Evolutionary conservation across 371 early-diverging fungal species (phyloP).

Genomic region (Mortierella sp.): DNA sequence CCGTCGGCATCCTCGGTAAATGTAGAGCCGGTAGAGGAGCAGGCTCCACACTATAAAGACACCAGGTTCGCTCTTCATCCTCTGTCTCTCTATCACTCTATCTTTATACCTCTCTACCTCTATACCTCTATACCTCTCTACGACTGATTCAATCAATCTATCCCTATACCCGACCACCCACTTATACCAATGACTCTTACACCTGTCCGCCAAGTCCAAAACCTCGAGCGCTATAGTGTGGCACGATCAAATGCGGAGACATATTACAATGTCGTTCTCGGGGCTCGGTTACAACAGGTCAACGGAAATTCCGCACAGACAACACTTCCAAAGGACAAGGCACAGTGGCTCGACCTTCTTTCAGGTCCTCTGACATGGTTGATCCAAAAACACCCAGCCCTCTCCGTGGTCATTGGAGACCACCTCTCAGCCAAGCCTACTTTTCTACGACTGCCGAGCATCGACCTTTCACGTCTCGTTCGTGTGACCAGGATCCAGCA

Average conservation of each 20-base stretch:
- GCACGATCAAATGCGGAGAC: constrained; percentile 23
- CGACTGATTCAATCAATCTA: neutral
- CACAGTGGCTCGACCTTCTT: constrained; percentile 34
- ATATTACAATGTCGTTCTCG: constrained; percentile 36
- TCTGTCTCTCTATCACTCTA: too few relatives aligned
- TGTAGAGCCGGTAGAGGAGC: too few relatives aligned
- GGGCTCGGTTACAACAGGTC: constrained; percentile 23
- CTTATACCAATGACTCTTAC: constrained; percentile 18
- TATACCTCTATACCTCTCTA: neutral
- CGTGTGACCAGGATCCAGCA: constrained; percentile 16
- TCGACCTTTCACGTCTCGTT: constrained; percentile 22
- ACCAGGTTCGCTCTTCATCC: too few relatives aligned
- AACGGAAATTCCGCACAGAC: neutral
- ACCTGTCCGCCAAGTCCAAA: constrained; percentile 26
- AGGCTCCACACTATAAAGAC: too few relatives aligned
- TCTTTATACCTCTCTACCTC: too few relatives aligned
- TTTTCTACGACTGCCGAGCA: constrained; percentile 28
- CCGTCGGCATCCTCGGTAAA: too few relatives aligned
- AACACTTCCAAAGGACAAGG: constrained; percentile 4
- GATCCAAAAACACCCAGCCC: constrained; percentile 23
- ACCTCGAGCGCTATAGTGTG: constrained; percentile 35
- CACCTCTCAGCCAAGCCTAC: constrained; percentile 26
- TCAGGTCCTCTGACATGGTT: constrained; percentile 28
- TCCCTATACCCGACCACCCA: neutral
- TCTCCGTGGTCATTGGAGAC: constrained; percentile 24